Evolutionary conservation across 352 stramenopile genomes (phyloP).

Genomic region (Phytopythium chamaehyphon): DNA sequence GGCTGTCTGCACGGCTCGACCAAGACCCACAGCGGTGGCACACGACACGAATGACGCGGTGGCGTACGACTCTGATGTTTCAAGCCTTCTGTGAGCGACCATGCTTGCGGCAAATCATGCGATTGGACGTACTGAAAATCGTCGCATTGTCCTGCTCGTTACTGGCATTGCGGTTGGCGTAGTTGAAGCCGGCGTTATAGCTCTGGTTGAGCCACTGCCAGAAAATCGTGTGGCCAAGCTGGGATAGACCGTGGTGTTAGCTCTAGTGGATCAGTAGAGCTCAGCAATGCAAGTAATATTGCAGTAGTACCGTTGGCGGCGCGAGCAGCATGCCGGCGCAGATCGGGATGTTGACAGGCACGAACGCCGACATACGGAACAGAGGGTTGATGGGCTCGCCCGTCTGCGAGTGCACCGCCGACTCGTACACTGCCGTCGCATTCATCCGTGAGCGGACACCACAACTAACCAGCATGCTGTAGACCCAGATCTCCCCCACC

Average conservation of each 20-base stretch:
- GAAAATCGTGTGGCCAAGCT: slow-evolving; percentile 79
- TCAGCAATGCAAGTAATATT: too few species aligned
- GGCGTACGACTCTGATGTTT: slow-evolving; percentile 59
- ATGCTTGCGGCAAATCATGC: not conserved
- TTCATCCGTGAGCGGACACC: not conserved
- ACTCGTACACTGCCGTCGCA: slow-evolving; percentile 52
- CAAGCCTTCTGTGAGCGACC: not conserved
- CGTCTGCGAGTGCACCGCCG: slow-evolving; percentile 79
- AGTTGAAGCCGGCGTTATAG: slow-evolving; percentile 89
- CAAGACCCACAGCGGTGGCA: slow-evolving; percentile 66
- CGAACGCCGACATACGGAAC: slow-evolving; percentile 81
- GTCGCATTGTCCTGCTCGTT: slow-evolving; percentile 70
- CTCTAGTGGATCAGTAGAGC: too few species aligned
- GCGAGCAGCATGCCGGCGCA: slow-evolving; percentile 83
- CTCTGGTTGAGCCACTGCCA: slow-evolving; percentile 90
- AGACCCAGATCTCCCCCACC: slow-evolving; percentile 13
- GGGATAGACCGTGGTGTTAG: too few species aligned
- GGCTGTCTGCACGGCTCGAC: slow-evolving; percentile 69
- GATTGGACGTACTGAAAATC: slow-evolving; percentile 58
- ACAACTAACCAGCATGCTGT: not conserved
- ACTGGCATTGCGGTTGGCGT: slow-evolving; percentile 84
- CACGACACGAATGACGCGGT: slow-evolving; percentile 79
- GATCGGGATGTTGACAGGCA: slow-evolving; percentile 87
- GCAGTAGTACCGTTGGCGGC: slow-evolving; percentile 64
- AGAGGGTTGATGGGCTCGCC: slow-evolving; percentile 58